A percentile compares a stretch with the other conserved stretches of the same genome.
These are phyloP conservation scores for Termitomyces sp. DNA, from an alignment of 1,284 basidiomycete genomes.

Conservation along the genomic window DNA sequence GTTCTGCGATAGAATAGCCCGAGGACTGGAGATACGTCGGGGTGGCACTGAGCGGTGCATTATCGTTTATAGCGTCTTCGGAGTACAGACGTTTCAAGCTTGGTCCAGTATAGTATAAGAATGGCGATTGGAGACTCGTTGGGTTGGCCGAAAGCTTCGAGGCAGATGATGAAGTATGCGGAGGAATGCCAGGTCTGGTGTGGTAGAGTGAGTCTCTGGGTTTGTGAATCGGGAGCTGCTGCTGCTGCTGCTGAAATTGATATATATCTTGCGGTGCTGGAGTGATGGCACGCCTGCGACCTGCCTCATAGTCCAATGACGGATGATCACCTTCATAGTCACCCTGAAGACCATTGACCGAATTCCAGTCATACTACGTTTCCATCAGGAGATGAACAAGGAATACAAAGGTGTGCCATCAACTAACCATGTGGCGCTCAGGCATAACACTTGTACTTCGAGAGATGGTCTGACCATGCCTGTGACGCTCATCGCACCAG, in stretches of 20 bases:
- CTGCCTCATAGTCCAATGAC: not conserved
- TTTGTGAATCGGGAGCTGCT: not conserved
- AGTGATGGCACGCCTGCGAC: slow-evolving; percentile 2
- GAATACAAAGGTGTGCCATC: not conserved
- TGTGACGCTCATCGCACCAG: not conserved
- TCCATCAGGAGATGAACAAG: not conserved
- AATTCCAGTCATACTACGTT: not conserved
- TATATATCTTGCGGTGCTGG: slow-evolving; percentile 1
- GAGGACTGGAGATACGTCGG: not conserved
- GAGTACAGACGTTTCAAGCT: not conserved
- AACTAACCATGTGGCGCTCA: slow-evolving; percentile 3
- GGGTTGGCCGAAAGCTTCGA: not conserved
- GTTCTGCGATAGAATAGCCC: not conserved
- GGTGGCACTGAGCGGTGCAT: not conserved
- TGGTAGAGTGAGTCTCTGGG: not conserved
- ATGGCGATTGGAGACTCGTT: not conserved
- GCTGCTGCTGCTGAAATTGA: not conserved
- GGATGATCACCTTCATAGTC: not conserved
- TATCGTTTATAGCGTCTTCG: not conserved
- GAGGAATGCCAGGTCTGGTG: not conserved
- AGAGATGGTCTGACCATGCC: not conserved
- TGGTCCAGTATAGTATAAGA: not conserved
- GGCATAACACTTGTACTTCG: slow-evolving; percentile 3
- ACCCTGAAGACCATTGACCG: not conserved
- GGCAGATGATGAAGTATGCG: not conserved